Conservation (phyloP, 2,329 filamentous ascomycete species). For the Tolypocladium sp. region DNA sequence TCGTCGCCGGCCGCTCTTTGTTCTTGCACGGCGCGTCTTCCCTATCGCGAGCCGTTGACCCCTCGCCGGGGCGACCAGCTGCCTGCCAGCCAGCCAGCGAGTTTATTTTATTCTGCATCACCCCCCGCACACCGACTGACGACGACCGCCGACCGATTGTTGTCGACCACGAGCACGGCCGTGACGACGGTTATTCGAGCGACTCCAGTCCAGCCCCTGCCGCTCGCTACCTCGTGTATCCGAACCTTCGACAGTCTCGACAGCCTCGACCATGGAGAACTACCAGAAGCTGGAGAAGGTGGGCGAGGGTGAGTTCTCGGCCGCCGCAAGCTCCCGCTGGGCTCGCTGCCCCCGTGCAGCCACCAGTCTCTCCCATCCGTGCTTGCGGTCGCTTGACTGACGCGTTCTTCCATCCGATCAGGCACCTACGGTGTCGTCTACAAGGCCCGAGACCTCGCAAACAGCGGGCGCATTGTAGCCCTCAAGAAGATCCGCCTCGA, state of each 20-base stretch:
- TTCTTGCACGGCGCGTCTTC: background rate
- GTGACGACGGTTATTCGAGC: background rate
- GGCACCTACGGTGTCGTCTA: constrained; percentile 94
- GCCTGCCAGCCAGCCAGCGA: background rate
- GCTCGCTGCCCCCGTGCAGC: background rate
- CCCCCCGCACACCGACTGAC: constrained; percentile 3
- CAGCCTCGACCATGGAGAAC: constrained; percentile 62
- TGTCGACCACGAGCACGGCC: background rate
- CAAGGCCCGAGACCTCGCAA: constrained; percentile 79
- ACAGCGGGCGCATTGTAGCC: constrained; percentile 77
- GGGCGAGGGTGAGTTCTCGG: constrained; percentile 64
- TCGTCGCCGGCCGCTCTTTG: background rate
- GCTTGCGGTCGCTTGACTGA: background rate
- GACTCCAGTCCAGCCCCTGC: background rate
- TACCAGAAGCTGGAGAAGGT: constrained; percentile 97
- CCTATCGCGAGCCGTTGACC: background rate
- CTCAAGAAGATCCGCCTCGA: constrained; percentile 94
- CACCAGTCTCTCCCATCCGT: background rate
- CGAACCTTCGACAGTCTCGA: background rate
- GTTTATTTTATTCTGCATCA: constrained; percentile 1
- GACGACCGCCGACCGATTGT: background rate
- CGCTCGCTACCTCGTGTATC: background rate
- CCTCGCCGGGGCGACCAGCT: background rate
- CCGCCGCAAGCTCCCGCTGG: background rate
- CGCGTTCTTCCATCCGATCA: constrained; percentile 22